phyloP scores from a whole-genome alignment of 108 stramenopile species.

The Discostella pseudostelligera region DNA sequence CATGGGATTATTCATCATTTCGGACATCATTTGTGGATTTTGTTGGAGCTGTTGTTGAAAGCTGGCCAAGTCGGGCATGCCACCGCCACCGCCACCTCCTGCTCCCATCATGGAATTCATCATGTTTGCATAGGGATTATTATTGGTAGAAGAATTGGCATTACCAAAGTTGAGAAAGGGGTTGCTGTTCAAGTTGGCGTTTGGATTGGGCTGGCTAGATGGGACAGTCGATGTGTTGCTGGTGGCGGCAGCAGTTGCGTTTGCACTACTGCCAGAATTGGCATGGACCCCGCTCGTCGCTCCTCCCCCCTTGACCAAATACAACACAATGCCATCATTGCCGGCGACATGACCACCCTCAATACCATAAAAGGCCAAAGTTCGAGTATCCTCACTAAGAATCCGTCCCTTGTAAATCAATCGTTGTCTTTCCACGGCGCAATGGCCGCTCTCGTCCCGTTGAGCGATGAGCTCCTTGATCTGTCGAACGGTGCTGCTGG shows the following conservation, averaged over 20 bases:
- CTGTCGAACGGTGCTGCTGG: slow-evolving; percentile 37
- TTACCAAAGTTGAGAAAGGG: slow-evolving; percentile 26
- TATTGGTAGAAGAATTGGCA: slow-evolving; percentile 10
- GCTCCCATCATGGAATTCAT: slow-evolving; percentile 23
- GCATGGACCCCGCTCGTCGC: not conserved
- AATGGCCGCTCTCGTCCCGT: slow-evolving; percentile 33
- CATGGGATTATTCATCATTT: slow-evolving; percentile 84
- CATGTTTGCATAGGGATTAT: slow-evolving; percentile 30
- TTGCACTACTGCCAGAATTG: slow-evolving; percentile 8
- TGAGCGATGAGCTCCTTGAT: slow-evolving; percentile 46
- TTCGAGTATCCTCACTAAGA: slow-evolving; percentile 75
- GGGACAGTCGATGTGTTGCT: slow-evolving; percentile 5
- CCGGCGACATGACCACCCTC: slow-evolving; percentile 20
- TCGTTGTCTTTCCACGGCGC: slow-evolving; percentile 72
- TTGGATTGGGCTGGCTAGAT: slow-evolving; percentile 9
- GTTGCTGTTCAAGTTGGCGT: slow-evolving; percentile 22
- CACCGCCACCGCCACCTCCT: slow-evolving; percentile 18
- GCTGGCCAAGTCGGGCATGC: slow-evolving; percentile 27
- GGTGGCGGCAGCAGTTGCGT: slow-evolving; percentile 4
- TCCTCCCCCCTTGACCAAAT: slow-evolving; percentile 65
- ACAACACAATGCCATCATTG: slow-evolving; percentile 48
- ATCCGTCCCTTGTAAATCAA: slow-evolving; percentile 94
- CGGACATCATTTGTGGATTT: slow-evolving; percentile 67
- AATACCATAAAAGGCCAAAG: slow-evolving; percentile 63
- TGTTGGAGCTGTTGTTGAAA: slow-evolving; percentile 38